phyloP scores from a whole-genome alignment of 2,329 filamentous ascomycete species.

The Talaromyces funiculosus region DNA sequence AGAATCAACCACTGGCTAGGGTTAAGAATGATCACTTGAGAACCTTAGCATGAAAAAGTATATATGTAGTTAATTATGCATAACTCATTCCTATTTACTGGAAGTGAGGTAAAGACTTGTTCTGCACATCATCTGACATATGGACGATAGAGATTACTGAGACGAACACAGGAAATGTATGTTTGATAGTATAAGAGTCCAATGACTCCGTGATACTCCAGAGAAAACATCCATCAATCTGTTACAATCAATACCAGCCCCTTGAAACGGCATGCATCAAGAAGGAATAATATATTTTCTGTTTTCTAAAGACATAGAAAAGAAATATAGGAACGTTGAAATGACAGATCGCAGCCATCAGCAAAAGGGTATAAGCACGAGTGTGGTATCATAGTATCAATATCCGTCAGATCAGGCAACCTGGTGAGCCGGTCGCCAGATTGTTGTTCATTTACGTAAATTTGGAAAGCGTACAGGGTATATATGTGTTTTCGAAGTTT shows the following conservation, averaged over 20 bases:
- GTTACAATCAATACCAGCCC: not conserved
- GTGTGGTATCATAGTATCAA: slow-evolving; percentile 14
- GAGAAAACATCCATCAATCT: not conserved
- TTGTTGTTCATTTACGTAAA: not conserved
- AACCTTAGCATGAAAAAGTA: not conserved
- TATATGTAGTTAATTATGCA: not conserved
- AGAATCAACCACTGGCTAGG: not conserved
- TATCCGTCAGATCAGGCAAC: slow-evolving; percentile 2
- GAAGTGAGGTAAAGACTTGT: not conserved
- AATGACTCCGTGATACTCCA: not conserved
- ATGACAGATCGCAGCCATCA: not conserved
- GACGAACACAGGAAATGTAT: not conserved
- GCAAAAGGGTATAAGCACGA: slow-evolving; percentile 10
- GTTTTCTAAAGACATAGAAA: not conserved
- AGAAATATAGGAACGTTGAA: not conserved
- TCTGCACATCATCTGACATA: not conserved
- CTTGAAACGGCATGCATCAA: not conserved
- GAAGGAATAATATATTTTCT: not conserved
- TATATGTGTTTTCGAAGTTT: not conserved
- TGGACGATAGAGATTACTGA: not conserved
- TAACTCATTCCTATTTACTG: not conserved
- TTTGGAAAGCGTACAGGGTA: slow-evolving; percentile 6
- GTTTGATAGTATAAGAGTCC: not conserved
- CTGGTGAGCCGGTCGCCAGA: slow-evolving; percentile 1
- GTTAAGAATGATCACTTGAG: not conserved